phyloP scores from a whole-genome alignment of 164 flowering plant species.

The Stephania japonica region DNA sequence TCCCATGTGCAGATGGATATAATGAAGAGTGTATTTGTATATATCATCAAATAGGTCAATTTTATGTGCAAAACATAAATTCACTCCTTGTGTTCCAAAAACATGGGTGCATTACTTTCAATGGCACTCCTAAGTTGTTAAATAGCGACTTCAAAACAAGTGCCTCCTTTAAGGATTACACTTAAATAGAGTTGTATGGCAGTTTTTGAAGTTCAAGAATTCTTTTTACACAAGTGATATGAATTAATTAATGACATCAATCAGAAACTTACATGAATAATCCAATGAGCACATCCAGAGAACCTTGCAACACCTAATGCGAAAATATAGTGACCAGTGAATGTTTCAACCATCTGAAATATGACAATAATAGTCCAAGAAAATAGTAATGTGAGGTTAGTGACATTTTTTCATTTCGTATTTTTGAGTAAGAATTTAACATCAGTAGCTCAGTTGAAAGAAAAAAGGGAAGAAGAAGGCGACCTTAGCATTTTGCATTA shows the following conservation, averaged over 20 bases:
- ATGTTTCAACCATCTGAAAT: conserved; percentile 83
- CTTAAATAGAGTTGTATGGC: background rate
- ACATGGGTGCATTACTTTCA: too few species aligned
- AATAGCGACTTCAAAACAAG: too few species aligned
- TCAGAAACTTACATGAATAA: conserved; percentile 23
- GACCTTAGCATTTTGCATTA: conserved; percentile 5
- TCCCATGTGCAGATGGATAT: too few species aligned
- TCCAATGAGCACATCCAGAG: conserved; percentile 68
- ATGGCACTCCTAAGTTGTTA: too few species aligned
- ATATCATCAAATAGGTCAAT: too few species aligned
- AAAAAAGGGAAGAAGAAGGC: background rate
- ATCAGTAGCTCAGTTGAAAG: background rate
- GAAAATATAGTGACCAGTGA: conserved; percentile 83
- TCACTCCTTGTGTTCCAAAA: too few species aligned
- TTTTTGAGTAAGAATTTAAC: background rate
- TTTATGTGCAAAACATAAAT: too few species aligned
- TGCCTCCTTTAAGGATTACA: too few species aligned
- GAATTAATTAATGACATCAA: conserved; percentile 18
- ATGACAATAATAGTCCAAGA: background rate
- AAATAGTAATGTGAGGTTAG: background rate
- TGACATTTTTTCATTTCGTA: too few species aligned
- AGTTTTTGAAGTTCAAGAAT: background rate
- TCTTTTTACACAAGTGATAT: background rate
- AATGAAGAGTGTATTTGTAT: too few species aligned
- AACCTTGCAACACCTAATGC: conserved; percentile 89